Conservation (phyloP, 768 basidiomycete species). For the Steccherinum ochraceum region DNA sequence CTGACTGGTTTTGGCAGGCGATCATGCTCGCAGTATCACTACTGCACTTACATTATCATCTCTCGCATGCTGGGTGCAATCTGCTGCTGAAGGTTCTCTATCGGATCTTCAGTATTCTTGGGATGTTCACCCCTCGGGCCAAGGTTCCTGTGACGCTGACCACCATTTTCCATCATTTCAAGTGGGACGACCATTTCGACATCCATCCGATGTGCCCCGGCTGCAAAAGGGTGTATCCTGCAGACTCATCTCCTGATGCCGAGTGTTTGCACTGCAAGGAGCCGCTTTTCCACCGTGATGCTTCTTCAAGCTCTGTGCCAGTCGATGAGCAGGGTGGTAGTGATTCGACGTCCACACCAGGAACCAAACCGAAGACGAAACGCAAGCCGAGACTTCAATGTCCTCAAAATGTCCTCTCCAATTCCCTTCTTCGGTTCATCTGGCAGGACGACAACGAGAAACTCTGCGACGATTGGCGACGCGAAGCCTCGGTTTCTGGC, state of each 20-base stretch:
- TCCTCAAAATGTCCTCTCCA: background rate
- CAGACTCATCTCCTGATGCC: background rate
- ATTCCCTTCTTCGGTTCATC: background rate
- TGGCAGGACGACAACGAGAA: background rate
- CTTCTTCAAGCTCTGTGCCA: background rate
- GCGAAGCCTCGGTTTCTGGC: background rate
- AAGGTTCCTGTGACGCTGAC: background rate
- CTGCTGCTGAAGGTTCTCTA: background rate
- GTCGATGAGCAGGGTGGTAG: too few species aligned
- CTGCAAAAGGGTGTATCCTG: background rate
- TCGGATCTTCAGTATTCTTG: background rate
- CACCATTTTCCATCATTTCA: background rate
- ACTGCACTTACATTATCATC: background rate
- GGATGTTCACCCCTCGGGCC: background rate
- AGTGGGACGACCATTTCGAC: background rate
- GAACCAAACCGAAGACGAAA: background rate
- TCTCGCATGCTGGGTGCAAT: background rate
- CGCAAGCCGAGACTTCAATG: background rate
- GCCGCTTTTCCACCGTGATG: background rate
- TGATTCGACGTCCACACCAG: background rate
- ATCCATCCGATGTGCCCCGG: slow-evolving; percentile 1
- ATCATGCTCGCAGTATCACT: background rate
- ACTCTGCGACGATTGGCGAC: background rate
- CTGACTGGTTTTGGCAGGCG: background rate
- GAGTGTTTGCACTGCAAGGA: background rate